Evolutionary conservation across 2,329 filamentous ascomycete species (phyloP).

Genomic region (Tolypocladium guangdongense): DNA sequence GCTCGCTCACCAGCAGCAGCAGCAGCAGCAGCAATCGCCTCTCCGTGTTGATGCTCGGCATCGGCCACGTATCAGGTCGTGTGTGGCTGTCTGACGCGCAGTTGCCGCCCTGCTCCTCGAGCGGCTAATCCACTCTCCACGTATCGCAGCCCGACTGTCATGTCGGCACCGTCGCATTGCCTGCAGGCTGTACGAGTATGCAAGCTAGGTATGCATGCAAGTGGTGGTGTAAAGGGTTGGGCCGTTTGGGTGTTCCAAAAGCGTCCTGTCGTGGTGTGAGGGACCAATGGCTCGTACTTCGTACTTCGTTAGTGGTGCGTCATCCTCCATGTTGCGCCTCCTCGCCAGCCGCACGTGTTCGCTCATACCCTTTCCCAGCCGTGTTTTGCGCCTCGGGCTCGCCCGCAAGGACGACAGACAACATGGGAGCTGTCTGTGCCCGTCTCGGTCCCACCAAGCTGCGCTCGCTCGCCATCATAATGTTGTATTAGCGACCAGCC

Average conservation of each 20-base stretch:
- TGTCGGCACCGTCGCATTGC: background rate
- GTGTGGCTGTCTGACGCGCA: background rate
- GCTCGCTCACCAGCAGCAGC: background rate
- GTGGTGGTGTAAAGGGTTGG: background rate
- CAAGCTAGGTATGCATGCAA: background rate
- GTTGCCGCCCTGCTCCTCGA: background rate
- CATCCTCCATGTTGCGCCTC: background rate
- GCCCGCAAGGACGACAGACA: background rate
- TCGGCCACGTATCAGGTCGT: background rate
- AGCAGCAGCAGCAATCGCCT: background rate
- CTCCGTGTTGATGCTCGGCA: background rate
- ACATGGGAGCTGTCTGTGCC: too few relatives aligned
- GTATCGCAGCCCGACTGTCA: background rate
- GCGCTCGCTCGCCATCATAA: background rate
- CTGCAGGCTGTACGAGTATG: background rate
- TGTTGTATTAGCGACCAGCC: background rate
- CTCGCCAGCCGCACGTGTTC: background rate
- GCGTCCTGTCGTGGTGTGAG: background rate
- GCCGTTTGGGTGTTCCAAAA: background rate
- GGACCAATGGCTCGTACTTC: too few relatives aligned
- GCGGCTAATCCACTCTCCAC: too few relatives aligned
- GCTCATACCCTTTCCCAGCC: background rate
- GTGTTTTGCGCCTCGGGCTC: background rate
- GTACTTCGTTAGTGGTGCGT: background rate
- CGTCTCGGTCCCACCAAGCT: background rate